Evolutionary conservation across 257 asterid species (phyloP), one percentile per base, ranked within the genome.

Genomic region (Apocynum venetum): DNA sequence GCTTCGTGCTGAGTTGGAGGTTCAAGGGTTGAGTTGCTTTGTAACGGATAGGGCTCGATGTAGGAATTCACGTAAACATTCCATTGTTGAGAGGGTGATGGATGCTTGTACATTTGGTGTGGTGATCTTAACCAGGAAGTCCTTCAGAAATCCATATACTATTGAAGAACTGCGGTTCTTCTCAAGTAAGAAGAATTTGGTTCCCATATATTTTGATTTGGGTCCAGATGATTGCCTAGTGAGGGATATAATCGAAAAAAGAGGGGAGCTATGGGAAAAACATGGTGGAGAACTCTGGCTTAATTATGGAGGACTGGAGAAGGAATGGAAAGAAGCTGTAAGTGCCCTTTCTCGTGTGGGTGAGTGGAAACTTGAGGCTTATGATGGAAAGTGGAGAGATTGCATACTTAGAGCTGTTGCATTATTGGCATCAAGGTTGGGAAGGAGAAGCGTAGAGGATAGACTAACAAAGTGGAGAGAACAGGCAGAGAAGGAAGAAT

Each of bases 221-320:
- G 81, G 93, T 59, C 97, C 96, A 1, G 96, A 92, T 63, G 99
- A 93, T 70, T 96, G 99, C 87, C 92, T 91, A 46, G 94, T 88
- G 1, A 81, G 99, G 75, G 97, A 96, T 80, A 93, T 96, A 59
- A 88, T 90, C 2, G 99, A 96, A 91, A 90, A 82, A 82, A 83
- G 97, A 81, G 98, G 98, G 14, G 98, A 92, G 86, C 85, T 89
- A 48, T 96, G 99, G 99, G 98, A 96, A 75, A 93, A 89, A 79
- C 82, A 93, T 17, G 99, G 99, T 13, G 99, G 99, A 31, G 97
- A 96, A 68, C 89, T 96, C 44, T 93, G 99, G 98, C 85, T 89
- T 48, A 87, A 78, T 66, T 96, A 96, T 19, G 98, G 95, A 36
- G 99, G 99, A 43, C 80, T 90, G 43, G 98, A 93, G 86, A 89